Evolutionary conservation across 2,329 filamentous ascomycete genomes (phyloP).

Genomic region (Penicillium sp.): DNA sequence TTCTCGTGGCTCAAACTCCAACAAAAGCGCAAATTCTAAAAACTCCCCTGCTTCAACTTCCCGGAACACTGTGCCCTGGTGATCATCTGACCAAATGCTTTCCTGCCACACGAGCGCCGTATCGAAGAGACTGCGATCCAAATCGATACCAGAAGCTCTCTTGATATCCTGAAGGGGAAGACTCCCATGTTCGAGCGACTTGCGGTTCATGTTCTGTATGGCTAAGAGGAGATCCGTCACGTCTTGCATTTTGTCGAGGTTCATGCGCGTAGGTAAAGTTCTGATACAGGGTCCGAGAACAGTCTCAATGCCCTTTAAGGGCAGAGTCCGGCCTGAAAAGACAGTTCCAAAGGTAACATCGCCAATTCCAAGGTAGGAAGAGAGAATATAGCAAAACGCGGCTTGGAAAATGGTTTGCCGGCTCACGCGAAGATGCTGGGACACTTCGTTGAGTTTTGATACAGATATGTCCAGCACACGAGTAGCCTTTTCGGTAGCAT

Average conservation of each 20-base stretch:
- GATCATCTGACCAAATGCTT: slow-evolving; percentile 51
- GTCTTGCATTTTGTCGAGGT: slow-evolving; percentile 54
- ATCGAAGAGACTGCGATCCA: slow-evolving; percentile 65
- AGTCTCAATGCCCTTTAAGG: slow-evolving; percentile 67
- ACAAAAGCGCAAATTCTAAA: slow-evolving; percentile 71
- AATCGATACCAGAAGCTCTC: slow-evolving; percentile 55
- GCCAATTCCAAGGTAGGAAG: slow-evolving; percentile 60
- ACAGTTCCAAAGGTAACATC: slow-evolving; percentile 77
- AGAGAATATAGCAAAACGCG: slow-evolving; percentile 65
- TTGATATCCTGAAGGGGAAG: slow-evolving; percentile 70
- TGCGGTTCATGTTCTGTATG: slow-evolving; percentile 65
- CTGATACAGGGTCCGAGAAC: slow-evolving; percentile 78
- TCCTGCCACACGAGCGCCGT: slow-evolving; percentile 84
- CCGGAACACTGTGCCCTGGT: slow-evolving; percentile 45
- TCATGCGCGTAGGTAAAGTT: slow-evolving; percentile 69
- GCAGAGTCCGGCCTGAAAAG: slow-evolving; percentile 76
- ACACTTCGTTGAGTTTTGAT: slow-evolving; percentile 36
- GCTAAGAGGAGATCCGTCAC: slow-evolving; percentile 62
- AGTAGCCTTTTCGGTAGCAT: slow-evolving; percentile 28
- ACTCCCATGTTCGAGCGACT: slow-evolving; percentile 62
- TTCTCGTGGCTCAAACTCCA: slow-evolving; percentile 69
- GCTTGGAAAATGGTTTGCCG: slow-evolving; percentile 75
- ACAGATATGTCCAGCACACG: slow-evolving; percentile 39
- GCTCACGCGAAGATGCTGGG: slow-evolving; percentile 52
- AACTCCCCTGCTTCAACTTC: slow-evolving; percentile 66